phyloP scores from a whole-genome alignment of 441 rosid genomes.

The Biscutella laevigata region DNA sequence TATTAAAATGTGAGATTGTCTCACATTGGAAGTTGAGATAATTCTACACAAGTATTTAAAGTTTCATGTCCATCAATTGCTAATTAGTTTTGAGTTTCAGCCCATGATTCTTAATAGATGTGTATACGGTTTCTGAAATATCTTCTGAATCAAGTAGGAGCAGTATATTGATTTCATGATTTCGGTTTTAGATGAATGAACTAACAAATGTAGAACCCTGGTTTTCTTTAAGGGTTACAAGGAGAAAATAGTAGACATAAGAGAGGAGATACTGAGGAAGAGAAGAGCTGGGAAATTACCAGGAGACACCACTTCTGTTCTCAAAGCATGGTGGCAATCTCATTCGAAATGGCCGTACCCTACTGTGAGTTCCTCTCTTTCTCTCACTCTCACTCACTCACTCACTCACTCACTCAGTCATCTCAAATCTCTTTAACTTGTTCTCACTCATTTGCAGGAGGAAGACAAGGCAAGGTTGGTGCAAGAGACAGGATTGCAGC shows the following conservation, averaged over 20 bases:
- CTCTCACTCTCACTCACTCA: not conserved
- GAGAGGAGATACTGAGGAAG: constrained; percentile 95
- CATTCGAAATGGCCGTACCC: constrained; percentile 99
- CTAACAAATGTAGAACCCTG: constrained; percentile 12
- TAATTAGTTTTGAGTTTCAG: no score
- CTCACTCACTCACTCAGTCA: no score
- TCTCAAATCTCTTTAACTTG: not conserved
- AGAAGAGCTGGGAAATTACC: constrained; percentile 98
- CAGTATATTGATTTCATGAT: not conserved
- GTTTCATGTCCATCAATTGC: no score
- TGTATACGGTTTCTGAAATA: no score
- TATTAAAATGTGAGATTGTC: no score
- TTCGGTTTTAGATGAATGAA: no score
- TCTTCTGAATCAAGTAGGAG: not conserved
- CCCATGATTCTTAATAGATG: no score
- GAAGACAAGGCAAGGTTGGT: constrained; percentile 93
- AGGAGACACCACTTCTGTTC: constrained; percentile 87
- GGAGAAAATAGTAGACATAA: constrained; percentile 83
- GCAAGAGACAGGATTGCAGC: constrained; percentile 89
- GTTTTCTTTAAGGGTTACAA: constrained; percentile 63
- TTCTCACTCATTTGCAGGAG: constrained; percentile 41
- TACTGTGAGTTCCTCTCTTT: constrained; percentile 46
- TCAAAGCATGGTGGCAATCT: constrained; percentile 96
- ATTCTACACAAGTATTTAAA: no score
- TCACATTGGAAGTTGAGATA: no score